Conservation (phyloP, 805 yeast species). For the Metschnikowia matae region DNA sequence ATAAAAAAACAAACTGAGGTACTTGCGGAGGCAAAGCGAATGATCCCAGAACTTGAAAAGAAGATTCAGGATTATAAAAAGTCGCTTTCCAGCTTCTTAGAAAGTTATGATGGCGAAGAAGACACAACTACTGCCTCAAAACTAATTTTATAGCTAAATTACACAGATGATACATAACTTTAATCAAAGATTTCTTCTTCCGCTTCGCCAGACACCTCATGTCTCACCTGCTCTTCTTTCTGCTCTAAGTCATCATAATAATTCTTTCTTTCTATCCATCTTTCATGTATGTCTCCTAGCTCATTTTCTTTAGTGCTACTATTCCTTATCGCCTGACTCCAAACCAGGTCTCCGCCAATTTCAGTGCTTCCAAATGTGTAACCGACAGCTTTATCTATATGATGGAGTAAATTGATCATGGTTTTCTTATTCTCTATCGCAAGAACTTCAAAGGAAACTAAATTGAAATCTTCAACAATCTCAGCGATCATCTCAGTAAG, state of each 20-base stretch:
- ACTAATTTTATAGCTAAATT: slow-evolving; percentile 8
- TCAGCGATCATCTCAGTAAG: slow-evolving; percentile 79
- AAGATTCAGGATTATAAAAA: slow-evolving; percentile 28
- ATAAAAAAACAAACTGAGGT: slow-evolving; percentile 46
- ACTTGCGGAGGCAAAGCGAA: slow-evolving; percentile 35
- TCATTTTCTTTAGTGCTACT: slow-evolving; percentile 50
- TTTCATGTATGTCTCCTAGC: slow-evolving; percentile 77
- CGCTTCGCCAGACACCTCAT: neutral
- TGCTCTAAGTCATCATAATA: slow-evolving; percentile 57
- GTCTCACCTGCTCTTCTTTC: slow-evolving; percentile 20
- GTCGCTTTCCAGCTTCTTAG: slow-evolving; percentile 40
- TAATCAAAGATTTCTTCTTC: slow-evolving; percentile 14
- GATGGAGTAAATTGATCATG: slow-evolving; percentile 76
- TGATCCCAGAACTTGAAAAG: slow-evolving; percentile 26
- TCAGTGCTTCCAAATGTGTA: slow-evolving; percentile 91
- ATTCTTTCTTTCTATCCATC: slow-evolving; percentile 89
- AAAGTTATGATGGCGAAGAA: slow-evolving; percentile 31
- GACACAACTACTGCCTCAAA: slow-evolving; percentile 26
- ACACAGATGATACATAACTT: neutral
- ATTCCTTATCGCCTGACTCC: slow-evolving; percentile 94
- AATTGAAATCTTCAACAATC: slow-evolving; percentile 77
- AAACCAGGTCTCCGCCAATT: slow-evolving; percentile 92
- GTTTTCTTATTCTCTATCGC: slow-evolving; percentile 88
- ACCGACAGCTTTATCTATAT: slow-evolving; percentile 89
- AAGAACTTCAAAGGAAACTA: slow-evolving; percentile 84